Evolutionary conservation across 2,329 filamentous ascomycete species (phyloP).

Genomic region (Tolypocladium album): DNA sequence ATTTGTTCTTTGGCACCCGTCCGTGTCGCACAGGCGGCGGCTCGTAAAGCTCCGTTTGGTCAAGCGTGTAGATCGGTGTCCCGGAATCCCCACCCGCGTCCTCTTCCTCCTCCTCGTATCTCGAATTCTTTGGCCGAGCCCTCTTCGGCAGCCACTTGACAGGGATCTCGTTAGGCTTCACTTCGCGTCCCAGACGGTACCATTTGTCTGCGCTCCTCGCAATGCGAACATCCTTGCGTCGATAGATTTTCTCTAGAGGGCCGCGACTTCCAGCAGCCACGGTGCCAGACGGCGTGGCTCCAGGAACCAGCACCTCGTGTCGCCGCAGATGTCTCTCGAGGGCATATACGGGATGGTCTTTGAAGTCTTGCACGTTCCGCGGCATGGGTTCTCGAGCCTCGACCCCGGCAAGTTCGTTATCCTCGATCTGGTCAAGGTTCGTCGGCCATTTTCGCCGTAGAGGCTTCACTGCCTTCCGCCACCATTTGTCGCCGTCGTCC

Average conservation of each 20-base stretch:
- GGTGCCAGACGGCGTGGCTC: constrained; percentile 61
- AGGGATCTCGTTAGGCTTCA: constrained; percentile 70
- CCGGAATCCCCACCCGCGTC: constrained; percentile 25
- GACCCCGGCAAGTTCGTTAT: constrained; percentile 60
- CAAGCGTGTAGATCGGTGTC: constrained; percentile 47
- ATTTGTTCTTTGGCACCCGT: constrained; percentile 77
- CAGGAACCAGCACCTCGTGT: constrained; percentile 72
- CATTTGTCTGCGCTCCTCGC: constrained; percentile 77
- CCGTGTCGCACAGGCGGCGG: constrained; percentile 68
- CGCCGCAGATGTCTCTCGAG: constrained; percentile 74
- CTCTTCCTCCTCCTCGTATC: constrained; percentile 16
- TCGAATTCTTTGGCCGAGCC: constrained; percentile 18
- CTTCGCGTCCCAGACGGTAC: constrained; percentile 77
- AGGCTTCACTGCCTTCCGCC: constrained; percentile 36
- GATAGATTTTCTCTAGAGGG: constrained; percentile 66
- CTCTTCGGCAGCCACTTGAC: constrained; percentile 59
- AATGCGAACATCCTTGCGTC: constrained; percentile 67
- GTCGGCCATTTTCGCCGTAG: constrained; percentile 31
- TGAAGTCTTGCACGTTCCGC: constrained; percentile 76
- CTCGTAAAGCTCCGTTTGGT: constrained; percentile 62
- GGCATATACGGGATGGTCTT: constrained; percentile 73
- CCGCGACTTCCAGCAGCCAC: constrained; percentile 56
- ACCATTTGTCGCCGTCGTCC: constrained; percentile 41
- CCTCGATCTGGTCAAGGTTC: constrained; percentile 76
- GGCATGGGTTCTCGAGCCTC: constrained; percentile 76